Evolutionary conservation across 1,284 basidiomycete species (phyloP), one percentile per base, ranked within the genome.

Genomic region (Hymenochaete sp.): DNA sequence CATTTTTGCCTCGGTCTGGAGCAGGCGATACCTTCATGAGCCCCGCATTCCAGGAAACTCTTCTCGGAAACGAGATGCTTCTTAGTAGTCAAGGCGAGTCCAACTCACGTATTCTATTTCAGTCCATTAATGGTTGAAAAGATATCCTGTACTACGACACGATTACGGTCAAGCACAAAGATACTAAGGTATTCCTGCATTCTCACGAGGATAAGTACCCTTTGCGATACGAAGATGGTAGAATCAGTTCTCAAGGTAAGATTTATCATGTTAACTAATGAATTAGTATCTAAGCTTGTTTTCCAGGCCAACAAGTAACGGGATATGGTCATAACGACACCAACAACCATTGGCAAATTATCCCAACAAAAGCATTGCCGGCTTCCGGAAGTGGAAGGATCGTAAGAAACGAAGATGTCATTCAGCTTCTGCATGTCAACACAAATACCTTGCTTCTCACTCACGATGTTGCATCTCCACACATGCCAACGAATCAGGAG

Each of bases 401-500:
- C 48, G 89, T 98, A 32, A 81, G 85, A 45, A 84, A 98, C 57
- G 77, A 87, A 50, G 93, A 98, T 61, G 64, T 88, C 43, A 74
- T 98, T 52, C 93, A 93, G 58, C 75, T 98, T 25, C 68, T 91
- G 21, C 96, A 99, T 59, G 73, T 92, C 59, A 79, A 77, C 62
- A 96, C 93, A 6, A 68, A 93, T 54, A 81, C 81, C 1, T 66
- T 82, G 47, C 79, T 99, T 32, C 67, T 98, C 38, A 93, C 93
- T 1, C 96, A 99, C 60, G 96, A 99, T 61, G 96, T 99, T 48
- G 96, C 96, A 0, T 96, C 92, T 2, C 89, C 96, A 2, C 76
- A 93, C 43, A 96, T 93, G 85, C 81, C 95, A 7, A 98, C 96
- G 31, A 98, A 98, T 64, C 92, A 97, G 62, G 96, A 99, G 64